phyloP scores from a whole-genome alignment of 192 early-diverging fungal species.

The Spinellus fusiger region DNA sequence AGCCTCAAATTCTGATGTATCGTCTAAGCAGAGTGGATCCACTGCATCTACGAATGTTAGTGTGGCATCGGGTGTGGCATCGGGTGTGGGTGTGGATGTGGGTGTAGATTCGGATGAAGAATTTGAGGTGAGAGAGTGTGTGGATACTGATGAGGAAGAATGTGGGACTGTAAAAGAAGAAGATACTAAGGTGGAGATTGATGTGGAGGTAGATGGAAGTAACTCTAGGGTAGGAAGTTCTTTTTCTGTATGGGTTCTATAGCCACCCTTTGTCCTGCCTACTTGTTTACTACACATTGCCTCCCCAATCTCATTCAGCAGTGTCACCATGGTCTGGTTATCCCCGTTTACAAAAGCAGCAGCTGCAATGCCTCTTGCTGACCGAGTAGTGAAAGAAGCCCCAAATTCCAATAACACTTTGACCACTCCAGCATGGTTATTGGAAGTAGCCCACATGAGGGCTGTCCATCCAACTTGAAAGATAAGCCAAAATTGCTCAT shows the following conservation, averaged over 20 bases:
- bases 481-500: neutral
- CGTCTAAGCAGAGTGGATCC: neutral
- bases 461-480: constrained; percentile 75
- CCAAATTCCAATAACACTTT: constrained; percentile 71
- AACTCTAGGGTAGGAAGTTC: no score
- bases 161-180: no score
- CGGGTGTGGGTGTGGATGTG: no score
- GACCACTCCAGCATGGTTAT: constrained; percentile 70
- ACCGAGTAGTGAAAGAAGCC: constrained; percentile 63
- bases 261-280: neutral
- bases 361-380: constrained; percentile 65
- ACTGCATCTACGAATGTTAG: neutral
- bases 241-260: neutral
- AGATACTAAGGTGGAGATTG: no score
- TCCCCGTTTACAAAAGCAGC: constrained; percentile 64
- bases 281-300: neutral
- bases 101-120: no score
- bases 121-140: no score
- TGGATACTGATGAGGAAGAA: no score
- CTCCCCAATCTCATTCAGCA: constrained; percentile 19
- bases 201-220: no score
- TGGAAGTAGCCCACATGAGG: constrained; percentile 86
- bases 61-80: neutral
- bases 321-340: constrained; percentile 45
- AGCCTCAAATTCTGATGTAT: constrained; percentile 4